Percentiles rank a stretch among this genome's conserved stretches.
Evolutionary conservation across 768 basidiomycete species (phyloP).

Genomic region (Rhodotorula graminis): DNA sequence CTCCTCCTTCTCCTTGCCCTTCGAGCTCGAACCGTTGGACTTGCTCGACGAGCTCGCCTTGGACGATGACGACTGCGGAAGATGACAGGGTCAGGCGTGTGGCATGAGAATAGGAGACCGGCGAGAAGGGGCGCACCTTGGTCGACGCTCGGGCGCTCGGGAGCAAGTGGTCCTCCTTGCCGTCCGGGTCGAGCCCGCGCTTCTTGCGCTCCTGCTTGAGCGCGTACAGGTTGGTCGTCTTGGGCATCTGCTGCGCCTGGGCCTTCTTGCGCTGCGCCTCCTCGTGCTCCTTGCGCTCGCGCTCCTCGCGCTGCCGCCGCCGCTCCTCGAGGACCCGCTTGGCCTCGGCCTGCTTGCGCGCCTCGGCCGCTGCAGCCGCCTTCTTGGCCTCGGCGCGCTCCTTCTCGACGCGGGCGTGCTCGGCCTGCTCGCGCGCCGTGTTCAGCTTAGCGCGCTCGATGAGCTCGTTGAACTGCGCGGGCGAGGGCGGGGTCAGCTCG

Average conservation of each 20-base stretch:
- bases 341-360: conserved; percentile 6
- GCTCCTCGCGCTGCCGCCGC: conserved; percentile 22
- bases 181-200: conserved; percentile 33
- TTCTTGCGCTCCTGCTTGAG: conserved; percentile 35
- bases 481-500: not conserved
- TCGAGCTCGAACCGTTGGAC: not conserved
- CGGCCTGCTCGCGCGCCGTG: conserved; percentile 18
- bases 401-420: conserved; percentile 15
- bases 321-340: not conserved
- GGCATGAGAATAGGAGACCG: too few species aligned
- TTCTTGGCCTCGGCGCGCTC: conserved; percentile 8
- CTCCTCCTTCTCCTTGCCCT: conserved; percentile 15
- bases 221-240: conserved; percentile 32
- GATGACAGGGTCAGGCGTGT: not conserved
- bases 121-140: not conserved
- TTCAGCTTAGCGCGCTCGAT: conserved; percentile 9
- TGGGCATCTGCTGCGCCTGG: conserved; percentile 20
- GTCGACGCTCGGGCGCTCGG: not conserved
- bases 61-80: not conserved
- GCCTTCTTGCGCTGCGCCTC: not conserved
- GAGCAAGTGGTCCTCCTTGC: conserved; percentile 34
- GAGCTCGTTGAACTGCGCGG: conserved; percentile 16
- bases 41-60: not conserved
- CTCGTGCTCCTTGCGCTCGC: conserved; percentile 9
- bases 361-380: conserved; percentile 13